phyloP scores from a whole-genome alignment of 169 alveolate species.

The Fabrea salina region DNA sequence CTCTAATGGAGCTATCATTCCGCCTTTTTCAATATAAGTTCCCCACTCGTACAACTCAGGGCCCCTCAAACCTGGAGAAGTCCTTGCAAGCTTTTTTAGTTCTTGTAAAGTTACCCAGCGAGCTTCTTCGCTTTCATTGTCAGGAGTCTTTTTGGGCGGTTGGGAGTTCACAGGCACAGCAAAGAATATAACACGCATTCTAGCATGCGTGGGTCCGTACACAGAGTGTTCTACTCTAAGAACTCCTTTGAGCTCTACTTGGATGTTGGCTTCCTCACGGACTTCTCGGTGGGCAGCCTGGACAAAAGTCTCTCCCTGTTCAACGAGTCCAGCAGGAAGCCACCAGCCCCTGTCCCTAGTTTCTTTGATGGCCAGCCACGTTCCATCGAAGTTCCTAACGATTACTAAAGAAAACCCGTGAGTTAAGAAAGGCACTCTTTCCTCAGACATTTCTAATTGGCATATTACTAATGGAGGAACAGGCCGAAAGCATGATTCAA shows the following conservation, averaged over 20 bases:
- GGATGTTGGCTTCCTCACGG: conserved; percentile 70
- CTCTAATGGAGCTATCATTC: conserved; percentile 53
- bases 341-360: conserved; percentile 72
- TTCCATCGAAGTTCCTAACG: background rate
- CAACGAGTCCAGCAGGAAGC: conserved; percentile 78
- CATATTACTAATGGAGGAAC: too few relatives aligned
- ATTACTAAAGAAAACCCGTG: conserved; percentile 17
- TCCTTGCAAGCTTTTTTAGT: conserved; percentile 34
- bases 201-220: background rate
- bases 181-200: conserved; percentile 64
- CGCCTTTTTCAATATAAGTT: conserved; percentile 64
- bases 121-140: conserved; percentile 59
- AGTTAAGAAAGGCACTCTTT: conserved; percentile 24
- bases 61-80: conserved; percentile 55
- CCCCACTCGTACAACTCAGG: conserved; percentile 61
- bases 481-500: too few relatives aligned
- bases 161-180: conserved; percentile 66
- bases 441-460: too few relatives aligned
- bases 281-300: conserved; percentile 76
- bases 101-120: conserved; percentile 64
- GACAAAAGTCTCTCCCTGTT: conserved; percentile 57
- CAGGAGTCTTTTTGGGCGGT: conserved; percentile 50
- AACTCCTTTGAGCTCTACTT: conserved; percentile 57
- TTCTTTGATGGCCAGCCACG: conserved; percentile 66
- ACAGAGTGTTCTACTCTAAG: conserved; percentile 61